Evolutionary conservation across 2,329 filamentous ascomycete species (phyloP), one percentile per base, ranked within the genome.

Genomic region (Fusarium odoratissimum): DNA sequence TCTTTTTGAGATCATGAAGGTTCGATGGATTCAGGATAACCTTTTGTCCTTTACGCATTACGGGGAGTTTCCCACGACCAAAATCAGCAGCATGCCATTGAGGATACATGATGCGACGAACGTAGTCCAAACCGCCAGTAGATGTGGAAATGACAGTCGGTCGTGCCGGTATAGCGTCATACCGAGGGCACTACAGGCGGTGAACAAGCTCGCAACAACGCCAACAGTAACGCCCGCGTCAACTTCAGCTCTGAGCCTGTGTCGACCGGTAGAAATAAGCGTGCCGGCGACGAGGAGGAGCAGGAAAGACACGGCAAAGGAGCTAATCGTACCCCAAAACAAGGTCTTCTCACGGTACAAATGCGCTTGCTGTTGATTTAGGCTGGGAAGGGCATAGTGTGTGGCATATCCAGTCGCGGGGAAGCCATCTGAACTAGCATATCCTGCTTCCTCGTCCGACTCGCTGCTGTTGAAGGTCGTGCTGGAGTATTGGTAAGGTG

Each of bases 201-300:
- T 90, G 67, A 90, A 86, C 44, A 95, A 79, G 71, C 91, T 93
- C 35, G 89, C 85, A 37, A 93, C 86, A 21, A 92, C 90, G 14
- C 92, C 93, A 44, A 93, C 85, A 2, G 93, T 86, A 4, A 93
- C 91, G 13, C 91, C 93, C 0, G 89, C 89, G 75, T 95, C 92
- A 7, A 95, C 93, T 79, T 93, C 90, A n/a, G 90, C 85, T 8
- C 88, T 86, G 72, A 92, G 85, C 79, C 89, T 92, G 78, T 90
- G 91, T 51, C 89, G 86, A 13, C 92, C 93, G 2, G 93, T 93
- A 19, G 85, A 82, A 37, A 93, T 89, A 41, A 96, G 87, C 14
- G 92, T 85, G 41, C 86, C 86, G 0, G 92, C 89, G 37, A 95
- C 86, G 52, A 87, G 80, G 40, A 94, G 86, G 13, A 95, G 86